Evolutionary conservation across 1,284 basidiomycete species (phyloP), one percentile per base, ranked within the genome.

Genomic region (Amylostereum areolatum): DNA sequence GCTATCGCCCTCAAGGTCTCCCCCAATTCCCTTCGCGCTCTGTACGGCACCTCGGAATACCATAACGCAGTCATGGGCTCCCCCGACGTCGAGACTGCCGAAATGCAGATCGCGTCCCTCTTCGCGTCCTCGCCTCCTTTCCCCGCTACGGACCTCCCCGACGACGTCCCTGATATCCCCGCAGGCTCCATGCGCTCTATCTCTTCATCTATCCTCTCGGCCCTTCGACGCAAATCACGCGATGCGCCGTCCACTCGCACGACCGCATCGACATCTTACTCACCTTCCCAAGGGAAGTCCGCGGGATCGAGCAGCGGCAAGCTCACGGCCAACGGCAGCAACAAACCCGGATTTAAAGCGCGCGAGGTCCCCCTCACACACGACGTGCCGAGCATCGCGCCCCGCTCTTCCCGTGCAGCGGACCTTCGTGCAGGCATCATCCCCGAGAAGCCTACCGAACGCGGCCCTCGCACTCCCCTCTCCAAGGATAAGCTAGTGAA

Each of bases 61-160:
- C 78, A 83, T 55, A 86, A 89, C 62, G 83, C 72, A 0, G 59
- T 90, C 46, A 85, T 89, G 74, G 85, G 83, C 43, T 82, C 86
- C 5, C 69, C 78, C 7, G 81, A 83, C 62, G 64, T 62, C 2
- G 69, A 78, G 39, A 76, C 70, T 25, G 89, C 88, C 5, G 88
- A 91, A 64, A 71, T 84, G 4, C 83, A 89, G 58, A 89, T 91
- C 51, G 70, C 77, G 8, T 74, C 83, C 45, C 74, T 90, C 50
- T 91, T 90, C 60, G 83, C 74, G 12, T 89, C 83, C 9, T 89
- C 85, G 1, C 88, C 87, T 4, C 85, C 84, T 5, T 89, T 88
- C 68, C 82, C 80, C 2, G 70, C 77, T 2, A 65, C 73, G 2
- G 84, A 85, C 32, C 74, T 89, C n/a, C 82, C 82, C 1, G 60